Percentiles rank a stretch among this genome's conserved stretches.
Evolutionary conservation across 176 grass and related monocot genomes (phyloP).

Genomic region (Oryza meridionalis): DNA sequence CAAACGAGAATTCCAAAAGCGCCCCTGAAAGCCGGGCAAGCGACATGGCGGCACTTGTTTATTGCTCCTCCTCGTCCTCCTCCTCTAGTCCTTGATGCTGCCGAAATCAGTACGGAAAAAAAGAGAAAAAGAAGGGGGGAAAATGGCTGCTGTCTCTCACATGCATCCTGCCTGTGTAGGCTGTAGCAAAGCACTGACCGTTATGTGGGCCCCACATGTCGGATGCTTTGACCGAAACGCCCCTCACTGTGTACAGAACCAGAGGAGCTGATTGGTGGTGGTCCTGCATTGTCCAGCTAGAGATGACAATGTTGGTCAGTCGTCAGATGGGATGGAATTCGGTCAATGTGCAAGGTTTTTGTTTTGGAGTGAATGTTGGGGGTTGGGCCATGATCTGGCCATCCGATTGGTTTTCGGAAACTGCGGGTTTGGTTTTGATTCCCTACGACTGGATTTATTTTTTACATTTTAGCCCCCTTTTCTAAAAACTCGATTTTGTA

Average conservation of each 20-base stretch:
- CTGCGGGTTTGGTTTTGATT: background rate
- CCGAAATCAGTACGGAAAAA: background rate
- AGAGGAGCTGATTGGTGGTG: too few species aligned
- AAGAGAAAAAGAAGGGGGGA: background rate
- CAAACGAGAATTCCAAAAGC: background rate
- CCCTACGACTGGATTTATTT: background rate
- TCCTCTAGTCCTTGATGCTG: too few species aligned
- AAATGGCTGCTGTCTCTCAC: background rate
- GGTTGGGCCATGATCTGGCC: background rate
- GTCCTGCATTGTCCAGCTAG: background rate
- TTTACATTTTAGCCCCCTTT: too few species aligned
- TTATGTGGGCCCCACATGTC: background rate
- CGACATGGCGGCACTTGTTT: background rate
- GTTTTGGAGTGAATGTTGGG: background rate
- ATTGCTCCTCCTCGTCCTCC: background rate
- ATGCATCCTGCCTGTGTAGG: background rate
- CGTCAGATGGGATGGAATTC: background rate
- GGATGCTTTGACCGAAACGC: background rate
- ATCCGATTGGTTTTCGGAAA: background rate
- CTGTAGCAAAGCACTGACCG: background rate
- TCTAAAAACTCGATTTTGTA: too few species aligned
- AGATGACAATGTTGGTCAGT: background rate
- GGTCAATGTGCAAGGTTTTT: background rate
- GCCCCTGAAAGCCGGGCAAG: background rate
- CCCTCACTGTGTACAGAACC: background rate